A percentile compares a stretch with the other conserved stretches of the same genome.
These are phyloP conservation scores for Tetradesmus lagerheimii DNA, from an alignment of 139 green algal genomes.

Conservation along the genomic window DNA sequence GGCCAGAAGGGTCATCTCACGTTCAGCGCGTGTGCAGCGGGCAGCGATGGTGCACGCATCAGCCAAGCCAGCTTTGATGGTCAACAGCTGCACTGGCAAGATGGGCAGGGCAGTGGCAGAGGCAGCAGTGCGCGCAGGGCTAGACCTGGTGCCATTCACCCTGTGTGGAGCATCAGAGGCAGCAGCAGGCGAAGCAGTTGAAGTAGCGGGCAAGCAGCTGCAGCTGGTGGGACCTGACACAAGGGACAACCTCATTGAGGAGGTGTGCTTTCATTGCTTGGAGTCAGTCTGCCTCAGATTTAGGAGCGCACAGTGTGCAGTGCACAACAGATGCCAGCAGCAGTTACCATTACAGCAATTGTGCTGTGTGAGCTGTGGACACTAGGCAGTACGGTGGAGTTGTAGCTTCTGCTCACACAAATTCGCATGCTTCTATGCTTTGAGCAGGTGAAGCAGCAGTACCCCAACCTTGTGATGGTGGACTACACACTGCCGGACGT, in stretches of 20 bases:
- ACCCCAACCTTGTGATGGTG: conserved; percentile 91
- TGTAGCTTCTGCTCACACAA: background rate
- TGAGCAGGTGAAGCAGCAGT: conserved; percentile 58
- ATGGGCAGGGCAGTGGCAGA: conserved; percentile 93
- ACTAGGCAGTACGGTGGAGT: background rate
- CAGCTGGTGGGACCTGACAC: conserved; percentile 68
- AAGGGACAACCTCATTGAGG: conserved; percentile 31
- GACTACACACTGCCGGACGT: conserved; percentile 96
- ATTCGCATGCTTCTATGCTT: background rate
- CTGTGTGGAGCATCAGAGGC: conserved; percentile 69
- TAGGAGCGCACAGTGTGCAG: background rate
- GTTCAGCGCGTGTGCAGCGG: background rate
- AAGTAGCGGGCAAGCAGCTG: conserved; percentile 53
- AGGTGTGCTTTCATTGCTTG: conserved; percentile 31
- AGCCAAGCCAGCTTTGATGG: conserved; percentile 68
- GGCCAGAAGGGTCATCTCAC: background rate
- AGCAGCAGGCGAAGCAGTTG: conserved; percentile 9
- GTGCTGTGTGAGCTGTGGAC: background rate
- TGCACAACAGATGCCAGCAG: background rate
- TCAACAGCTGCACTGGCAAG: conserved; percentile 92
- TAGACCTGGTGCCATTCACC: conserved; percentile 88
- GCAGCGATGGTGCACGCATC: conserved; percentile 1
- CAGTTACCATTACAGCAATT: background rate
- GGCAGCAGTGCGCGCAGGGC: conserved; percentile 78
- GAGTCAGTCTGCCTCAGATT: no score